Evolutionary conservation across 2,329 filamentous ascomycete species (phyloP).

Genomic region (Didymella lethalis): DNA sequence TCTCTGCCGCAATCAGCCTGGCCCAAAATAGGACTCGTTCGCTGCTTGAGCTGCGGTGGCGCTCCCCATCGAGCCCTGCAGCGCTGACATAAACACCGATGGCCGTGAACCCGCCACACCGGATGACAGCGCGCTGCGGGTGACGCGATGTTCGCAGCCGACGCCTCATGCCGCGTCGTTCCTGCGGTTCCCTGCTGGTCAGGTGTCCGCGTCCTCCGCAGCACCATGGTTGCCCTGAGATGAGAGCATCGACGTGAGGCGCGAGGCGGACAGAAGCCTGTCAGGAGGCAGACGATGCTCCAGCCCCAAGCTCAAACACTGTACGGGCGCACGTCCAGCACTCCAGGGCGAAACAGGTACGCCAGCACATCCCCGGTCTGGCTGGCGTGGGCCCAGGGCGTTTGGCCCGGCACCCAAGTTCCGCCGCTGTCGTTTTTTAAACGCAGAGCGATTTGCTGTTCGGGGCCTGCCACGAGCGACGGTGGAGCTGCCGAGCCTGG

Average conservation of each 20-base stretch:
- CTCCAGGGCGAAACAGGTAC: slow-evolving; percentile 43
- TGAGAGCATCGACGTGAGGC: slow-evolving; percentile 12
- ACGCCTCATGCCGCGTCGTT: slow-evolving; percentile 27
- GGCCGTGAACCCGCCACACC: slow-evolving; percentile 38
- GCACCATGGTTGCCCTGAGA: slow-evolving; percentile 16
- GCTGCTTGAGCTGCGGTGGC: slow-evolving; percentile 25
- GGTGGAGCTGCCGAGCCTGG: slow-evolving; percentile 37
- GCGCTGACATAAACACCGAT: slow-evolving; percentile 34
- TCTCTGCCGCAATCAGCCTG: slow-evolving; percentile 33
- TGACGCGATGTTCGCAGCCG: slow-evolving; percentile 36
- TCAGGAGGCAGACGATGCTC: slow-evolving; percentile 22
- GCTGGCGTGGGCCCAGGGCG: slow-evolving; percentile 20
- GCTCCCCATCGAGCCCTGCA: slow-evolving; percentile 38
- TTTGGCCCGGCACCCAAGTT: slow-evolving; percentile 42
- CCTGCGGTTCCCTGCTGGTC: slow-evolving; percentile 27
- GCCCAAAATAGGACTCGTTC: slow-evolving; percentile 34
- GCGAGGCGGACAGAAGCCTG: slow-evolving; percentile 20
- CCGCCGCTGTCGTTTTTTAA: slow-evolving; percentile 43
- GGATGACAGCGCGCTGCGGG: slow-evolving; percentile 42
- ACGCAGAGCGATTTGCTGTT: slow-evolving; percentile 44
- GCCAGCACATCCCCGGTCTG: slow-evolving; percentile 34
- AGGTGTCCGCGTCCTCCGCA: slow-evolving; percentile 21
- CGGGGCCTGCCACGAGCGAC: slow-evolving; percentile 39
- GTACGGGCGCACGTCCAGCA: slow-evolving; percentile 26
- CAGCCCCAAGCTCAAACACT: slow-evolving; percentile 35